These are phyloP conservation scores for Candida tetrigidarum DNA, from an alignment of 1,139 yeast genomes.

Conservation along the genomic window DNA sequence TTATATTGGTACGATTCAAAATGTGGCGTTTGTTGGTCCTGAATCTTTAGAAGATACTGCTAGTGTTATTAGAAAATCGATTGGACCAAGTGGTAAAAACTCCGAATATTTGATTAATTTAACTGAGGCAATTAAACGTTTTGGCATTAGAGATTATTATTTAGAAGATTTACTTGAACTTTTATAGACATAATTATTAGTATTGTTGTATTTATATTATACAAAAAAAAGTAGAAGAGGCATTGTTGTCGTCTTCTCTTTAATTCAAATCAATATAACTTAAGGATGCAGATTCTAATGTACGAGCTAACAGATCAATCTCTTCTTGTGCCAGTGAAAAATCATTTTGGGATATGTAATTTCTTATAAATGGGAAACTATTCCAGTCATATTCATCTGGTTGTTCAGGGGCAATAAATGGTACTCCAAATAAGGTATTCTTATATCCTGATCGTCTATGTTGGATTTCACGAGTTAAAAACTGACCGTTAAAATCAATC, in stretches of 20 bases:
- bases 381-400: conserved; percentile 53
- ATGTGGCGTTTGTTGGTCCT: conserved; percentile 85
- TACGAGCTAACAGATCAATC: conserved; percentile 49
- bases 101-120: conserved; percentile 67
- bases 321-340: conserved; percentile 61
- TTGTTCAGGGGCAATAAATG: conserved; percentile 54
- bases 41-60: conserved; percentile 67
- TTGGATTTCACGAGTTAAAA: conserved; percentile 50
- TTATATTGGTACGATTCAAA: conserved; percentile 83
- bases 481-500: conserved; percentile 56
- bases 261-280: conserved; percentile 15
- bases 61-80: conserved; percentile 51
- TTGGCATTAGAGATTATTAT: conserved; percentile 46
- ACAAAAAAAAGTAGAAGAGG: no score
- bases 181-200: conserved; percentile 1
- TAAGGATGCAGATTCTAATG: conserved; percentile 30
- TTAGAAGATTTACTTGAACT: conserved; percentile 36
- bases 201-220: no score
- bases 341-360: conserved; percentile 54
- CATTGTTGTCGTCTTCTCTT: not conserved
- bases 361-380: conserved; percentile 78
- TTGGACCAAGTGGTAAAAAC: conserved; percentile 86
- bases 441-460: conserved; percentile 67
- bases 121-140: conserved; percentile 52
- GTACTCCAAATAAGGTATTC: conserved; percentile 74